Base-by-base conservation (phyloP, 257 asterid species). In the Perilla frutescens region DNA sequence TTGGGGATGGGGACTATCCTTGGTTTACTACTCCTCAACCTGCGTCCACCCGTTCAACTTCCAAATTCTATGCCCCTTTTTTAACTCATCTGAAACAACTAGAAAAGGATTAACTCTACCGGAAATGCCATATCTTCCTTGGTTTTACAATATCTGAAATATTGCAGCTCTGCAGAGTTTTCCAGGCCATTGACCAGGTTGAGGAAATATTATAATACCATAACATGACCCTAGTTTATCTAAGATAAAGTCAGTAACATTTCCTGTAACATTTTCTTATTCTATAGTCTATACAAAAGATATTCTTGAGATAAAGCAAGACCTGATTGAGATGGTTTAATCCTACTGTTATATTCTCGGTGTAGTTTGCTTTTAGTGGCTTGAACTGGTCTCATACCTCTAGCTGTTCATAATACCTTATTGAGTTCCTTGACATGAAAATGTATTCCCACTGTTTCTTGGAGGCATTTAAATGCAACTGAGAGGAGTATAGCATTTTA, bases 361-460 rank as follows among this genome's bases (percentile, higher is more conserved):
- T 61, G 53, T 41, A 62, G 68, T 43, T 14, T 62, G 31, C 50
- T 62, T 62, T 43, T 41, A 20, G 56, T 44, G 26, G 29, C 70
- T 44, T 45, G 10, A 8, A 26, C 26, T 26, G 41, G 53, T 63
- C 26, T 41, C 10, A 12, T 44, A 26, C 12, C 29, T 29, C 55
- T 6, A 29, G 40, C 45, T 15, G 4, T 64, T 15, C 11, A 26
- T 43, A 4, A 8, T 62, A 43, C 54, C 48, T 36, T 43, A 63
- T 41, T 63, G 40, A 43, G 39, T 26, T 60, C 7, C 10, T 10
- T 61, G 67, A 61, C 13, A n/a, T n/a, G 2, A n/a, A 39, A n/a
- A 40, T 20, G 29, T 4, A 26, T 44, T 45, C 8, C 43, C 56
- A 44, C 11, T 31, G 13, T 64, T 44, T 26, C 41, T 26, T 64